Base-by-base conservation (phyloP, 2,329 filamentous ascomycete genomes). In the Exophiala lecanii-corni region DNA sequence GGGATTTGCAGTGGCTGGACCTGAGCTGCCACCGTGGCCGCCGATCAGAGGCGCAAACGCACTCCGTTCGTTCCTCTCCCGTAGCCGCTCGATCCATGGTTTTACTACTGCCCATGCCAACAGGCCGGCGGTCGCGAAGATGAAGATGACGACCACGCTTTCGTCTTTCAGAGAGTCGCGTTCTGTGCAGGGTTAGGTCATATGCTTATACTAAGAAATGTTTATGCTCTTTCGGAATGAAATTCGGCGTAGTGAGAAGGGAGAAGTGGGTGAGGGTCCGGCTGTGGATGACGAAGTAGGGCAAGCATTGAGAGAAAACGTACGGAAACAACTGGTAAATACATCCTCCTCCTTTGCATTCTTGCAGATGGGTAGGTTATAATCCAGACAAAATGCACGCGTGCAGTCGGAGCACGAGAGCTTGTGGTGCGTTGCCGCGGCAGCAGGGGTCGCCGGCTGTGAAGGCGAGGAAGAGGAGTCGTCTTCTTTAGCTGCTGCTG, bases 151-250 rank as follows among this genome's bases (percentile, higher is more conserved):
- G 2, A 84, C 80, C 2, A 84, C 76, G 1, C 76, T 72, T 58
- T 82, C 70, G 53, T 84, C 81, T 57, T 84, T 84, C 13, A 73
- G 68, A n/a, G 78, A 82, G 59, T 84, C 81, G 42, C 81, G 67
- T 57, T 84, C 75, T 78, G 33, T 18, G 13, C 12, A 16, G 30
- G 30, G 17, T 32, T 28, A 28, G 25, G 7, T 9, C n/a, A n/a
- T n/a, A n/a, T n/a, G n/a, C n/a, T n/a, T n/a, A n/a, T n/a, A n/a
- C n/a, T n/a, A n/a, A n/a, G n/a, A n/a, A n/a, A n/a, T n/a, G n/a
- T n/a, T n/a, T n/a, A n/a, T n/a, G n/a, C n/a, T n/a, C n/a, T n/a
- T n/a, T n/a, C n/a, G n/a, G 5, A 19, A 39, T 12, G 12, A 5
- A 16, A 21, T n/a, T n/a, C n/a, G n/a, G n/a, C n/a, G n/a, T n/a